A percentile compares a stretch with the other conserved stretches of the same genome.
Evolutionary conservation across 345 rosid species (phyloP).

Genomic region (Eucalyptus fibrosa): DNA sequence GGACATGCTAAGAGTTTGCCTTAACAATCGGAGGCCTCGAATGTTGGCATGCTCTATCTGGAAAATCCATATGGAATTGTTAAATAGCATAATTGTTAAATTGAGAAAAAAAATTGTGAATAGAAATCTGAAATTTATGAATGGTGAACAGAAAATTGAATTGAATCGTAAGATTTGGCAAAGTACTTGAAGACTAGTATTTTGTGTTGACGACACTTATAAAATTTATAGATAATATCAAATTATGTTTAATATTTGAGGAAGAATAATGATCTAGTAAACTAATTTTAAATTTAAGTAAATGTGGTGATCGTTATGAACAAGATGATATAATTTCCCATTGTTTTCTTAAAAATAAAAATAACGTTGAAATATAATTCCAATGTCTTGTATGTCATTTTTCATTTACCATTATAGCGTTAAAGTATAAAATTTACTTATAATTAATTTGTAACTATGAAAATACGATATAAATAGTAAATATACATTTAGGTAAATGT

Average conservation of each 20-base stretch:
- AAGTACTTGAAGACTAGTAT: neutral
- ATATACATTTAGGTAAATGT: too few relatives aligned
- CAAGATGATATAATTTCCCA: neutral
- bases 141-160: neutral
- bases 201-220: too few relatives aligned
- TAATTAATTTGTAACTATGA: too few relatives aligned
- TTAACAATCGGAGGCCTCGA: neutral
- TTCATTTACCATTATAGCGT: neutral
- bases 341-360: too few relatives aligned
- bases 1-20: neutral
- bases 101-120: neutral
- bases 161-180: neutral
- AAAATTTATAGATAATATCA: neutral
- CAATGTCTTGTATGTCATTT: neutral
- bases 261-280: neutral
- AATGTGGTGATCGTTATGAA: too few relatives aligned
- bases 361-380: neutral
- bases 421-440: neutral
- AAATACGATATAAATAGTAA: too few relatives aligned
- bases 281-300: too few relatives aligned
- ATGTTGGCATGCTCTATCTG: fast-evolving
- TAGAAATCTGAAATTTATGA: neutral
- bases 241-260: neutral
- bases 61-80: neutral
- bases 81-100: neutral